Evolutionary conservation across 768 basidiomycete species (phyloP), one percentile per base, ranked within the genome.

Genomic region (Termitomyces sp.): DNA sequence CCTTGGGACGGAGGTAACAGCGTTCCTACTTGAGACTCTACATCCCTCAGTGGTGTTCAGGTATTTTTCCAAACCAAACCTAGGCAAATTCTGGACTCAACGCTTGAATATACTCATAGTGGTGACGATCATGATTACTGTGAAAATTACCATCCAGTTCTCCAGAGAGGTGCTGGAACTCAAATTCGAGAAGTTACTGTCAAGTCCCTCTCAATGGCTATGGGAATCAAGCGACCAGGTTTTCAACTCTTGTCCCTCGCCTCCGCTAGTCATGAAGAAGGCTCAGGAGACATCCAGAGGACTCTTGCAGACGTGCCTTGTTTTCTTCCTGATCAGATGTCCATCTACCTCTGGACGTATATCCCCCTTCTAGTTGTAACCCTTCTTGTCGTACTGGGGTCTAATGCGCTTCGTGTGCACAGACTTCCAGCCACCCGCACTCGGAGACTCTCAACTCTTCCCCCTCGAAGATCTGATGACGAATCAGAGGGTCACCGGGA

Each of bases 41-140:
- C 73, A 75, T 36, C 95, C 95, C 6, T 73, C 76, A 1, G 68
- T 89, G 12, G 75, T 95, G 32, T 88, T 93, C 69, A 94, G 89
- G 89, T 89, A 60, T 54, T 74, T 60, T 15, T 52, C 27, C 31
- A 44, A n/a, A 23, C 16, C 54, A 41, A 33, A 0, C 15, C 6
- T 45, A 18, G 2, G 15, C 23, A 3, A 27, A 45, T 38, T 1
- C 18, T 38, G 3, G n/a, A 20, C 25, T 27, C 23, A 44, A 18
- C 35, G 13, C 23, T 7, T 60, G 60, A 50, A 29, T 36, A 53
- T 35, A 55, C 52, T 43, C 29, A 50, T 56, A 93, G 91, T 60
- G 96, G 92, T 5, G 94, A 98, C 68, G 94, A 98, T 64, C 94
- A 97, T 66, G 96, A 98, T 63, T 93, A 95, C 60, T 98, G 96